phyloP scores from a whole-genome alignment of 441 rosid genomes.

The Adansonia gregorii region DNA sequence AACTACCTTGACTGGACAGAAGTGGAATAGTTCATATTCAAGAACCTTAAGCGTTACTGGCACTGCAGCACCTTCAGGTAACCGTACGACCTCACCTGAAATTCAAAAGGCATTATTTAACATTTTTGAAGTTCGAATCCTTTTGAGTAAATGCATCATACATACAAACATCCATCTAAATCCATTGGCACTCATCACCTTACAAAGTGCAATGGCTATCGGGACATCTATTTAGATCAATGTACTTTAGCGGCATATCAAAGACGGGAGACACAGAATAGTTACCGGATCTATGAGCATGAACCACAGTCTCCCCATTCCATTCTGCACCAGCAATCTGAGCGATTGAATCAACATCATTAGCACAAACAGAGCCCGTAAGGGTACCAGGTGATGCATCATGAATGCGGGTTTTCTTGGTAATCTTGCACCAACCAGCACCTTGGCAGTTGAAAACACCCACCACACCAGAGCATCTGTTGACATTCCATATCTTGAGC shows the following conservation, averaged over 20 bases:
- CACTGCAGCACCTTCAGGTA: conserved; percentile 73
- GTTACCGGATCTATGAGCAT: conserved; percentile 70
- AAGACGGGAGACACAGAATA: neutral
- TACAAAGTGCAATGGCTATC: neutral
- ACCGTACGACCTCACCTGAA: conserved; percentile 69
- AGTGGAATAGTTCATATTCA: conserved; percentile 86
- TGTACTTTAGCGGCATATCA: neutral
- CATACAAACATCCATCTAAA: neutral
- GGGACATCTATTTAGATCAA: neutral
- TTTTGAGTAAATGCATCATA: neutral
- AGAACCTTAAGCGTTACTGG: conserved; percentile 81
- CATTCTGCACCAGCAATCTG: conserved; percentile 73
- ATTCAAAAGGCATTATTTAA: conserved; percentile 15
- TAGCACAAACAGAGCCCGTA: conserved; percentile 53
- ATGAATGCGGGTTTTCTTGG: conserved; percentile 79
- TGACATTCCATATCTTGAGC: conserved; percentile 87
- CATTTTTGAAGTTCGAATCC: neutral
- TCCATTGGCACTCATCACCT: neutral
- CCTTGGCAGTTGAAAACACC: conserved; percentile 98
- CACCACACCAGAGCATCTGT: conserved; percentile 75
- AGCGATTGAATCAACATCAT: conserved; percentile 68
- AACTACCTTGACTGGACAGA: conserved; percentile 74
- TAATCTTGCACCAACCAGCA: conserved; percentile 90
- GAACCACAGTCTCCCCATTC: conserved; percentile 69
- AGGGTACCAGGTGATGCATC: conserved; percentile 78